Evolutionary conservation across 2,329 filamentous ascomycete genomes (phyloP).

Genomic region (Fusarium graminum): DNA sequence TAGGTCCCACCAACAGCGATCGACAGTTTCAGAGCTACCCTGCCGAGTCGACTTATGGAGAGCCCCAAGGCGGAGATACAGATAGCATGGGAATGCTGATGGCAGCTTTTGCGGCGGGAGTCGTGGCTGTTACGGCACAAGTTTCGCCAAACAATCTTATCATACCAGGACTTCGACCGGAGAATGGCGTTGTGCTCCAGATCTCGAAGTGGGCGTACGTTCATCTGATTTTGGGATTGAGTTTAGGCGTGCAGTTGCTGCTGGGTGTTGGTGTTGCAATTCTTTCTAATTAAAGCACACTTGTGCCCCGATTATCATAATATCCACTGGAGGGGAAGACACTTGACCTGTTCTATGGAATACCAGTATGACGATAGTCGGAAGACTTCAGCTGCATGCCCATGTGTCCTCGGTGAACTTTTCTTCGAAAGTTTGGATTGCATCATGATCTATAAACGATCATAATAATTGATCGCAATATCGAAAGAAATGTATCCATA

Average conservation of each 20-base stretch:
- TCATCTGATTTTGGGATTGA: conserved; percentile 52
- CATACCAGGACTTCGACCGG: conserved; percentile 49
- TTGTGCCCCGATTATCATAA: neutral
- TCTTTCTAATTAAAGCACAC: conserved; percentile 22
- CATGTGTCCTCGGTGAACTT: too few species aligned
- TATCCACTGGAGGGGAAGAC: neutral
- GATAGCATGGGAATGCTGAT: conserved; percentile 55
- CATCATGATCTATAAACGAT: neutral
- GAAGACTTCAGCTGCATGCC: neutral
- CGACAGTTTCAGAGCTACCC: conserved; percentile 57
- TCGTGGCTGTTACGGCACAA: conserved; percentile 52
- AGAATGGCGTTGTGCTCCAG: conserved; percentile 51
- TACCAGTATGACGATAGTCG: neutral
- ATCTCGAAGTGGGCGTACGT: conserved; percentile 51
- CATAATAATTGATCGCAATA: neutral
- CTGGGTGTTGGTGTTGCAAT: conserved; percentile 39
- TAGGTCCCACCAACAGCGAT: conserved; percentile 26
- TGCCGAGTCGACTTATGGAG: conserved; percentile 56
- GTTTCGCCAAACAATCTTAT: conserved; percentile 46
- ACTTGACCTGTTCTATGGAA: neutral
- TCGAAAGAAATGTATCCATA: neutral
- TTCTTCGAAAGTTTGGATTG: neutral
- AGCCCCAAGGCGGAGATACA: conserved; percentile 48
- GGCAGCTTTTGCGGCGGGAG: conserved; percentile 54
- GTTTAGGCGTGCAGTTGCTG: conserved; percentile 50